Evolutionary conservation across 139 green algal genomes (phyloP), one percentile per base, ranked within the genome.

Genomic region (Pleodorina starrii): DNA sequence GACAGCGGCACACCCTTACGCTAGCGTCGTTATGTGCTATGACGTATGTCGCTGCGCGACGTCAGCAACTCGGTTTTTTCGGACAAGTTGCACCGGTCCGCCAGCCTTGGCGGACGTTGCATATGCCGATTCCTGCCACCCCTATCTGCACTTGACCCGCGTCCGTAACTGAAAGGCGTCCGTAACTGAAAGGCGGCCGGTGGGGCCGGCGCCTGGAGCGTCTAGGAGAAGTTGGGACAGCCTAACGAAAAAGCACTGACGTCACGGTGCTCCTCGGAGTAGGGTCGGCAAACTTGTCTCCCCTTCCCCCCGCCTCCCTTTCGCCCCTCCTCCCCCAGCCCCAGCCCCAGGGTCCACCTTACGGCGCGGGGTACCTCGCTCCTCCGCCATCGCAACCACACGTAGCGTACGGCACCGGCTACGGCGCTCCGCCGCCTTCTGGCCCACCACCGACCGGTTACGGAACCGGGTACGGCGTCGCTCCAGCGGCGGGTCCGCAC

Each of bases 381-480:
- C 72, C 40, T 11, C 32, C 21, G 63, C 63, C 63, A 16, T 32
- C 12, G 27, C 63, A 32, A 38, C 63, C n/a, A 38, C 63, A 36
- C 21, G 29, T 25, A 25, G 54, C 5, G 54, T 66, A 73, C 69
- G 36, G 72, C 1, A 57, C 72, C 2, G 72, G 72, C 21, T 80
- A 59, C 72, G 72, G 40, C 72, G 72, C 72, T 36, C 72, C 40
- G 42, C 38, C n/a, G n/a, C n/a, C n/a, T n/a, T n/a, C n/a, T n/a
- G n/a, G 9, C 9, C 72, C 40, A 21, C 42, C 57, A 2, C 40
- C 14, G 42, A 10, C 72, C 19, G 72, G 72, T 6, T 54, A 57
- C 72, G 43, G 72, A 14, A 57, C 72, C 23, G 72, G 40, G 72
- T 57, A 54, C 72, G 72, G 72, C 40, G 72, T 14, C 43, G 5